phyloP scores from a whole-genome alignment of 2,329 filamentous ascomycete genomes.

The Coniochaeta hoffmannii region DNA sequence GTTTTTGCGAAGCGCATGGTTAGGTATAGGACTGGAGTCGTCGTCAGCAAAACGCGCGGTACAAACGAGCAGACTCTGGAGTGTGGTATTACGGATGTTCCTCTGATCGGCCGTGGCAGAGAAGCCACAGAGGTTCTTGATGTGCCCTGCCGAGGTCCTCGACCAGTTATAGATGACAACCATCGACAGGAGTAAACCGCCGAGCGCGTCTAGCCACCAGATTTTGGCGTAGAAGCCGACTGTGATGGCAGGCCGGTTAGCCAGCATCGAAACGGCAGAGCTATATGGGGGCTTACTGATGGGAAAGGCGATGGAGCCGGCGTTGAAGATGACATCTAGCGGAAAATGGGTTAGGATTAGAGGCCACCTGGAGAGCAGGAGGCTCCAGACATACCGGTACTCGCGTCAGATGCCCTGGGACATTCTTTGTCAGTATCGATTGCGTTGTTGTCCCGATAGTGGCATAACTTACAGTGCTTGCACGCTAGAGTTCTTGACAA shows the following conservation, averaged over 20 bases:
- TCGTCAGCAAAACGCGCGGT: constrained; percentile 4
- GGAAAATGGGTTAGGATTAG: not conserved
- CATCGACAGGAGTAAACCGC: constrained; percentile 68
- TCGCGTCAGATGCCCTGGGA: constrained; percentile 20
- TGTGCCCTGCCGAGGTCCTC: constrained; percentile 65
- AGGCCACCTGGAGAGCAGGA: not conserved
- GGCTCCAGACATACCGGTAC: constrained; percentile 12
- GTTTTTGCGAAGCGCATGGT: constrained; percentile 90
- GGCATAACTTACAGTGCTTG: constrained; percentile 56
- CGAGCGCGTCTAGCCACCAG: constrained; percentile 80
- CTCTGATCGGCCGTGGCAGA: constrained; percentile 74
- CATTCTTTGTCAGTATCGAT: not conserved
- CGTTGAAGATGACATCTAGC: constrained; percentile 75
- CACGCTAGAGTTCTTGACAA: constrained; percentile 80
- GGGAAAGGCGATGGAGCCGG: constrained; percentile 81
- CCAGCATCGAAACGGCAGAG: not conserved
- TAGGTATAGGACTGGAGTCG: constrained; percentile 61
- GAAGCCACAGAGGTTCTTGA: constrained; percentile 72
- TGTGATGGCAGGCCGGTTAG: constrained; percentile 14
- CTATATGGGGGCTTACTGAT: constrained; percentile 38
- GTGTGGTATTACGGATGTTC: constrained; percentile 49
- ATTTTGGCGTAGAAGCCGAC: constrained; percentile 67
- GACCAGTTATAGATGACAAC: constrained; percentile 79
- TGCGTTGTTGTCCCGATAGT: constrained; percentile 2
- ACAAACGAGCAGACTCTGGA: not conserved